Evolutionary conservation across 805 yeast species (phyloP), one percentile per base, ranked within the genome.

Genomic region (Saccharomyces kudriavzevii): DNA sequence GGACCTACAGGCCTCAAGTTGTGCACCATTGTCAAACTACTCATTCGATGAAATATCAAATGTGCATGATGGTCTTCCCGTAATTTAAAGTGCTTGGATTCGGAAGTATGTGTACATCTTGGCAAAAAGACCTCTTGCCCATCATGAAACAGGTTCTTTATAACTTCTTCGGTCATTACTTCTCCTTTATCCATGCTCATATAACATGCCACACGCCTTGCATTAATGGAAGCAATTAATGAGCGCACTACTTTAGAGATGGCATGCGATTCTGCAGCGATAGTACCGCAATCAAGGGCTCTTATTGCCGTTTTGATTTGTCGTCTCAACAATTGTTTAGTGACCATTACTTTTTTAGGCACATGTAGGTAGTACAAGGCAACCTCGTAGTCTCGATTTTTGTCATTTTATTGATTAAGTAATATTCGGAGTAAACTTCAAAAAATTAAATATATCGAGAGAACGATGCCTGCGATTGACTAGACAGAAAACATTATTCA

Each of bases 101-200:
- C 57, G 2, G 49, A 54, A 2, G 75, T 71, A 60, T 68, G 57
- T 2, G 70, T 65, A 54, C 84, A 80, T 43, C 79, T 72, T 0
- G 94, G 91, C 8, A 85, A 66, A 59, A 74, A 87, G 0, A 86
- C 83, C 1, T 56, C 50, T 56, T 84, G 85, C 1, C 75, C 71
- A 0, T 63, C 64, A 0, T 63, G 63, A 52, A 86, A 82, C 9
- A 87, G 79, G 17, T 72, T 56, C 47, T 72, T 59, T 2, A 91
- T 78, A 10, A 90, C 67, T 0, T 64, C 65, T 9, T 67, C 60
- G 0, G 97, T 90, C 53, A 79, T 78, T 1, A 87, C 73, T 68
- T 91, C 97, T 50, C 82, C 76, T 22, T 69, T 58, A 1, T 85
- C 89, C 90, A 91, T 85, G 65, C 79, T 82, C 87, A 90, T 80